Evolutionary conservation across 169 alveolate species (phyloP).

Genomic region (Plasmodium coatneyi): DNA sequence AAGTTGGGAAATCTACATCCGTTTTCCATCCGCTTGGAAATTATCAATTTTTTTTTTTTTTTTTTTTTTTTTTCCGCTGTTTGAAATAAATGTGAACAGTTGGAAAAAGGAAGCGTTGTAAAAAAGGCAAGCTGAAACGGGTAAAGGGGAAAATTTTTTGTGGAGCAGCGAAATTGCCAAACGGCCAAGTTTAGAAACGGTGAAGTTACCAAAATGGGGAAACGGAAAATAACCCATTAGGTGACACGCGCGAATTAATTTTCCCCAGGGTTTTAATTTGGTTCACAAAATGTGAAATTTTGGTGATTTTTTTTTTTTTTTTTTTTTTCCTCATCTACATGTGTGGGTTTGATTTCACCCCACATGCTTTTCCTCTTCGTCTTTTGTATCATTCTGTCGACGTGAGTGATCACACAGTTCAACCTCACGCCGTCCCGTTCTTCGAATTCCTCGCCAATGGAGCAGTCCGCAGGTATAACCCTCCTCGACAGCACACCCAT

Average conservation of each 20-base stretch:
- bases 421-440: neutral
- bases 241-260: neutral
- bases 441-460: neutral
- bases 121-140: neutral
- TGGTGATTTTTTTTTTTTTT: neutral
- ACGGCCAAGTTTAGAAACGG: neutral
- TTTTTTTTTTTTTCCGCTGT: neutral
- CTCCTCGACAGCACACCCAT: neutral
- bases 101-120: neutral
- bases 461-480: neutral
- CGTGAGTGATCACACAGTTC: neutral
- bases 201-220: neutral
- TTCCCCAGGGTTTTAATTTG: neutral
- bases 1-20: neutral
- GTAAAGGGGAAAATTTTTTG: neutral
- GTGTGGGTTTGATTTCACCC: neutral
- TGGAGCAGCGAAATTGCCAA: neutral
- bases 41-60: neutral
- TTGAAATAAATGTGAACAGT: neutral
- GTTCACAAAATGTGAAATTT: neutral
- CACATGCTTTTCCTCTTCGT: neutral
- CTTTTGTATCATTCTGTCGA: neutral
- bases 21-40: neutral
- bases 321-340: neutral
- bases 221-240: neutral